phyloP scores from a whole-genome alignment of 441 rosid species.

The Kokia cookei region DNA sequence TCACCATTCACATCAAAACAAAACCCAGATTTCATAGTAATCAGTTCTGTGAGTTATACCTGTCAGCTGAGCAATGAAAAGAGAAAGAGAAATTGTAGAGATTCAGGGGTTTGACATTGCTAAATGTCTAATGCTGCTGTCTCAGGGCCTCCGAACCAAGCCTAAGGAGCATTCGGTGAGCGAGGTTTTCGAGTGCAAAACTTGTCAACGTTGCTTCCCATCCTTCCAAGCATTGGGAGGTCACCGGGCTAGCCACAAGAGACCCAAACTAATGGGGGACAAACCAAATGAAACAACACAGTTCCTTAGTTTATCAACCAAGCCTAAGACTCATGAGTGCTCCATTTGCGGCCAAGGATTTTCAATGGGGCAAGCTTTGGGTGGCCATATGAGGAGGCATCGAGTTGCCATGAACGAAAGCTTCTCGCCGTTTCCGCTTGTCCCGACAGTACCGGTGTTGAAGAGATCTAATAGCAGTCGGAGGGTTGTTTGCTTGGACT shows the following conservation, averaged over 20 bases:
- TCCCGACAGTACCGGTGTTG: slow-evolving; percentile 23
- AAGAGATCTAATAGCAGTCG: slow-evolving; percentile 34
- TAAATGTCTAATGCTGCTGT: slow-evolving; percentile 28
- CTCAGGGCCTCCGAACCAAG: slow-evolving; percentile 14
- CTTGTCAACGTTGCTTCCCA: slow-evolving; percentile 44
- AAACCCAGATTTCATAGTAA: not conserved
- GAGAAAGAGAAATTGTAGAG: slow-evolving; percentile 23
- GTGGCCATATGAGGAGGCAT: slow-evolving; percentile 51
- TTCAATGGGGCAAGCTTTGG: slow-evolving; percentile 38
- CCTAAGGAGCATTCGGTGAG: not conserved
- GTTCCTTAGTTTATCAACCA: not conserved
- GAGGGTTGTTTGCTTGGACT: slow-evolving; percentile 41
- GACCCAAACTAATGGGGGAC: slow-evolving; percentile 15
- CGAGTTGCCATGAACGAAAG: slow-evolving; percentile 15
- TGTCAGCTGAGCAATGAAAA: slow-evolving; percentile 23
- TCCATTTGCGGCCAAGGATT: slow-evolving; percentile 36
- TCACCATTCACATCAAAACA: not conserved
- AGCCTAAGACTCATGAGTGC: slow-evolving; percentile 31
- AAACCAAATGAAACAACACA: not conserved
- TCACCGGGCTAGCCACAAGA: slow-evolving; percentile 66
- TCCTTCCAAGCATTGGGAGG: slow-evolving; percentile 70
- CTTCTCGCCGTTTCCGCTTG: not conserved
- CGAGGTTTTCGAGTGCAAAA: slow-evolving; percentile 47
- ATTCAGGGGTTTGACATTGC: slow-evolving; percentile 32
- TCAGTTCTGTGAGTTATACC: not conserved